These are phyloP conservation scores for Leccinum olivaceopallidum DNA, from an alignment of 768 basidiomycete genomes.

Conservation along the genomic window DNA sequence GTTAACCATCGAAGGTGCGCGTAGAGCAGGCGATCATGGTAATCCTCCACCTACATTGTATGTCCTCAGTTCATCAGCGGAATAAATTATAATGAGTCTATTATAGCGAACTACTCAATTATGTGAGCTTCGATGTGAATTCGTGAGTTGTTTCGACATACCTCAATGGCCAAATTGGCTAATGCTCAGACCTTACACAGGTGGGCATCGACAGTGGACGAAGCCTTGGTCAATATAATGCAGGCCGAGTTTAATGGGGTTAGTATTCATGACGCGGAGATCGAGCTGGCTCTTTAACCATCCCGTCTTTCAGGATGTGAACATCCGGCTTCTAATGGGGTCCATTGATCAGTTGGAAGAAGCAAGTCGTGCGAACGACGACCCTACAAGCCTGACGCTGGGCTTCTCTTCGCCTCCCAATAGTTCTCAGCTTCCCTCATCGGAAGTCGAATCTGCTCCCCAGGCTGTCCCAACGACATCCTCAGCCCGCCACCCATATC, in stretches of 20 bases:
- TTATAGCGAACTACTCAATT: not conserved
- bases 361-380: not conserved
- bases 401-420: not conserved
- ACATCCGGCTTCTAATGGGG: not conserved
- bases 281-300: not conserved
- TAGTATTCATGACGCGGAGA: not conserved
- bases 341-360: not conserved
- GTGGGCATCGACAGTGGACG: not conserved
- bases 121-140: not conserved
- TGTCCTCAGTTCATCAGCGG: not conserved
- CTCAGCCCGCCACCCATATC: not conserved
- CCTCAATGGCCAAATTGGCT: not conserved
- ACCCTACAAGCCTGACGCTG: not conserved
- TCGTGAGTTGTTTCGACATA: conserved; percentile 3
- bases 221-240: not conserved
- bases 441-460: not conserved
- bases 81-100: not conserved
- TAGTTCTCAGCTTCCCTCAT: not conserved
- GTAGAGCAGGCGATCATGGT: not conserved
- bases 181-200: not conserved
- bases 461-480: not conserved
- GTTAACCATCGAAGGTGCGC: not conserved
- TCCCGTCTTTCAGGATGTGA: not conserved
- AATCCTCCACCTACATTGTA: not conserved
- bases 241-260: not conserved